Base-by-base conservation (phyloP, 2,329 filamentous ascomycete species). In the Microsporum canis region DNA sequence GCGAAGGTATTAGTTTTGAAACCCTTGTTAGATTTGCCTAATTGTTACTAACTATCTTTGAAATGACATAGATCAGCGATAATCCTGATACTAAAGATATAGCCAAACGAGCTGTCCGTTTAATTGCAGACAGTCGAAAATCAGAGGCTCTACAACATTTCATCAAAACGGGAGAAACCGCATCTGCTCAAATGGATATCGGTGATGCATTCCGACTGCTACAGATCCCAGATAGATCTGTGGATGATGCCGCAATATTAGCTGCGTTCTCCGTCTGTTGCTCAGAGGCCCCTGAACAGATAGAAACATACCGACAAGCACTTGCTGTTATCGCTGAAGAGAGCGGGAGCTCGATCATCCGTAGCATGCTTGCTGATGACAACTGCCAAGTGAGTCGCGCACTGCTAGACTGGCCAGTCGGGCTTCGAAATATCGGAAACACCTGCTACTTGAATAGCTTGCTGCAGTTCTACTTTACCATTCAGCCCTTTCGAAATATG, bases 401-500 rank as follows among this genome's bases (percentile, higher is more conserved):
- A 41, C 70, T 67, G 62, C 72, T 75, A 55, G 78, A 82, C 34
- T 85, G 89, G 72, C 94, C 94, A 0, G 88, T 95, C 27, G 94
- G 94, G 0, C 80, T 97, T 4, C 83, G 86, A 65, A 99, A 97
- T 67, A 95, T 97, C 61, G 91, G 94, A 62, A 99, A 99, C 69
- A 99, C 95, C 0, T 99, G 94, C 72, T 99, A 99, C 69, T 80
- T 99, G 60, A 99, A 99, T 77, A 97, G 92, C 74, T 82, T 99
- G 57, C 79, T 99, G 7, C 94, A 99, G 61, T 97, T 95, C 71
- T 88, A 96, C 66, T 96, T 95, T 71, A 95, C 91, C 0, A 84
- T 97, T 60, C 87, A 85, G 63, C 85, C 89, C 1, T 79, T 97
- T 34, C 84, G 92, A 57, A 82, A 94, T 3, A 82, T 96, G 65